These are phyloP conservation scores for Chaetomium sp. DNA, from an alignment of 2,329 filamentous ascomycete genomes.

Conservation along the genomic window DNA sequence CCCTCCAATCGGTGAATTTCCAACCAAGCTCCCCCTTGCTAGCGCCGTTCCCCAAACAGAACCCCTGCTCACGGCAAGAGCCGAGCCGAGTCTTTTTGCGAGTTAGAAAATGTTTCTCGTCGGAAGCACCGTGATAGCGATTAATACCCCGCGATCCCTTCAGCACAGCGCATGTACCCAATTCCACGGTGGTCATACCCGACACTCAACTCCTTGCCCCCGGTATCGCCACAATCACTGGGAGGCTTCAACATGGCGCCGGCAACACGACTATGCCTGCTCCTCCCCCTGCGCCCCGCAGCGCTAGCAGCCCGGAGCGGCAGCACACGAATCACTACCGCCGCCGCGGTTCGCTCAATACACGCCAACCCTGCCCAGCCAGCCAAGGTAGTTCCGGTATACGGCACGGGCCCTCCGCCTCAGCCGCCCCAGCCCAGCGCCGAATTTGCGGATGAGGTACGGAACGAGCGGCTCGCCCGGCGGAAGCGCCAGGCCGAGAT, in stretches of 20 bases:
- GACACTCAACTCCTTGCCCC: neutral
- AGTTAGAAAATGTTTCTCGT: conserved; percentile 14
- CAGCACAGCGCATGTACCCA: conserved; percentile 17
- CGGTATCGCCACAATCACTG: neutral
- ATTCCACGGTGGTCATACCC: conserved; percentile 11
- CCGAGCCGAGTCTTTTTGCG: neutral
- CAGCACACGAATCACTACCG: neutral
- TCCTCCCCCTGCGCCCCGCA: conserved; percentile 33
- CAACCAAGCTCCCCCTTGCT: conserved; percentile 6
- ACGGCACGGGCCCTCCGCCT: conserved; percentile 55
- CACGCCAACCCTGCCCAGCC: conserved; percentile 29
- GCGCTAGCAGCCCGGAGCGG: neutral
- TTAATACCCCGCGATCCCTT: neutral
- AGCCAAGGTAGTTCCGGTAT: conserved; percentile 36
- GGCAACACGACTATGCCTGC: conserved; percentile 44
- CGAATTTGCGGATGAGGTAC: conserved; percentile 39
- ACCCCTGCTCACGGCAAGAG: conserved; percentile 11
- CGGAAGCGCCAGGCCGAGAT: conserved; percentile 58
- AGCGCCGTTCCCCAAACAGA: neutral
- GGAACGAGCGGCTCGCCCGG: conserved; percentile 48
- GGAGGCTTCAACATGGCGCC: conserved; percentile 44
- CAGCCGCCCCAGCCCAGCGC: conserved; percentile 52
- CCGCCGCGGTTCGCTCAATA: conserved; percentile 30
- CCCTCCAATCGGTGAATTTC: conserved; percentile 8
- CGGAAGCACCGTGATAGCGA: neutral